A percentile compares a stretch with the other conserved stretches of the same genome.
phyloP scores from a whole-genome alignment of 2,329 filamentous ascomycete genomes.

The Penicillium sp. region DNA sequence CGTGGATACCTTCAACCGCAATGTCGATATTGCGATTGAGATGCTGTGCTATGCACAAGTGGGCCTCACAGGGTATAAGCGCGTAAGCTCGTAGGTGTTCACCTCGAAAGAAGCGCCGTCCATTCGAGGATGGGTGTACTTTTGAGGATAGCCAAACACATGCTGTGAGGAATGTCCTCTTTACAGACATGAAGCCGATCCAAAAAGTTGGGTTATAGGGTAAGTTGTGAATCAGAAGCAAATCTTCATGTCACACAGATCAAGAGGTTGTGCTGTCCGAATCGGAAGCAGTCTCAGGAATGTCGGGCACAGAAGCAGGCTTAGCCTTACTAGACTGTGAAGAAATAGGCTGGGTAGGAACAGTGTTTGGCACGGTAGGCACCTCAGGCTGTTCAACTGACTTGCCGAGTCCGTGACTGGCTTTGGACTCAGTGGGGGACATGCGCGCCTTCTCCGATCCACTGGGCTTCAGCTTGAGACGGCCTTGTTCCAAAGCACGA shows the following conservation, averaged over 20 bases:
- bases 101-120: background rate
- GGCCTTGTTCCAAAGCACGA: constrained; percentile 37
- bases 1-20: background rate
- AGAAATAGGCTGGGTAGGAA: constrained; percentile 27
- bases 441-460: constrained; percentile 30
- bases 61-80: background rate
- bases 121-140: background rate
- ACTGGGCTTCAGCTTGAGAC: constrained; percentile 35
- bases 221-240: background rate
- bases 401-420: constrained; percentile 19
- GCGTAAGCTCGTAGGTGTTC: background rate
- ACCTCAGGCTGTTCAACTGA: constrained; percentile 20
- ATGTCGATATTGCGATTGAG: background rate
- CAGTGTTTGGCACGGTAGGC: constrained; percentile 22
- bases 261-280: constrained; percentile 22
- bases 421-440: constrained; percentile 35
- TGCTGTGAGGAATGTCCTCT: background rate
- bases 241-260: background rate
- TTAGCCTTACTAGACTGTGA: background rate
- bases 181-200: background rate
- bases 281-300: constrained; percentile 26
- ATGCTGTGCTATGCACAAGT: background rate
- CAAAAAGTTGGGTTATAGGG: background rate
- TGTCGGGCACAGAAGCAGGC: constrained; percentile 15
- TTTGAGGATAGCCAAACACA: background rate